Percentiles rank a stretch among this genome's conserved stretches.
These are phyloP conservation scores for Echites panduratus DNA, from an alignment of 257 asterid genomes.

Conservation along the genomic window DNA sequence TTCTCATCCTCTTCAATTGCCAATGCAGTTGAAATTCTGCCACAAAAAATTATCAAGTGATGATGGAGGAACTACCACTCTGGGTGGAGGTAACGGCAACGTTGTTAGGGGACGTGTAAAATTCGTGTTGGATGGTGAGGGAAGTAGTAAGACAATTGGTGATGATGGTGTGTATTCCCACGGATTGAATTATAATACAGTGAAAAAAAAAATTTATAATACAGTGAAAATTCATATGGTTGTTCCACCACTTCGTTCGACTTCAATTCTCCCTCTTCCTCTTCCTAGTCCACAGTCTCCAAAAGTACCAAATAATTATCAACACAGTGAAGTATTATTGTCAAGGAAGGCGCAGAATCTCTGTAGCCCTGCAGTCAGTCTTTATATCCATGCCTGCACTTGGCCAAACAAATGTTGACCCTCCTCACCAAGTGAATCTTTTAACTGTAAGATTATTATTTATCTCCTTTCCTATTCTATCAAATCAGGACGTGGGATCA, in stretches of 20 bases:
- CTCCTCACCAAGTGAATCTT: slow-evolving; percentile 64
- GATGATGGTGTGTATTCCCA: slow-evolving; percentile 30
- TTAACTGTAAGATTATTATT: too few species aligned
- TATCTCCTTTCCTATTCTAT: too few species aligned
- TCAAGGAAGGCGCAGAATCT: slow-evolving; percentile 25
- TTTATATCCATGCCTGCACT: slow-evolving; percentile 14
- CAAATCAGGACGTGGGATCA: too few species aligned
- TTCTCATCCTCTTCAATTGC: slow-evolving; percentile 14
- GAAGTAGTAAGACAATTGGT: slow-evolving; percentile 29
- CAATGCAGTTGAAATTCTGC: slow-evolving; percentile 61
- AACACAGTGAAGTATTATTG: slow-evolving; percentile 28
- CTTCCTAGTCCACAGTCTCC: too few species aligned
- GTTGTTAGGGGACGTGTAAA: slow-evolving; percentile 63
- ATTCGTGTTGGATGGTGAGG: slow-evolving; percentile 78
- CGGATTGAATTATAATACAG: slow-evolving; percentile 49
- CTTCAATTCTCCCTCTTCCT: too few species aligned
- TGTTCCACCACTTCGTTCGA: too few species aligned
- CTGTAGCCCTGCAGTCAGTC: slow-evolving; percentile 26
- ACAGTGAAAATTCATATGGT: too few species aligned
- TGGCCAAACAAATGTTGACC: slow-evolving; percentile 31
- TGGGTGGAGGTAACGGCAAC: slow-evolving; percentile 33
- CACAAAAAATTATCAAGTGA: slow-evolving; percentile 61
- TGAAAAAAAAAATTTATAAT: slow-evolving; percentile 41
- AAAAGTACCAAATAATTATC: too few species aligned
- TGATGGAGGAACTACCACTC: slow-evolving; percentile 25